Percentiles rank a stretch among this genome's conserved stretches.
Evolutionary conservation across 257 asterid species (phyloP).

Genomic region (Pogostemon cablin): DNA sequence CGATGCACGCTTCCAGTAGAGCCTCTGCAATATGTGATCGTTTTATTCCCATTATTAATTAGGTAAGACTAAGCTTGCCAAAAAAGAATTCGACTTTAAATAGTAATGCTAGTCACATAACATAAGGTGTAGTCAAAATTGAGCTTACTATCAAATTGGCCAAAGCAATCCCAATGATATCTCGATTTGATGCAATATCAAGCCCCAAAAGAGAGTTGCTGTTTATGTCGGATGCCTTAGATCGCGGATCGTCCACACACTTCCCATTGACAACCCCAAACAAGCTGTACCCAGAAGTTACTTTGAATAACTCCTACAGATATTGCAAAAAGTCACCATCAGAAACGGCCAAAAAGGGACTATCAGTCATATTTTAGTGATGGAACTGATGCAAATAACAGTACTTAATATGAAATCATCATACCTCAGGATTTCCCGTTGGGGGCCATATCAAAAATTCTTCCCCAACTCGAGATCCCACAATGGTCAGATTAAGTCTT

Average conservation of each 20-base stretch:
- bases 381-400: neutral
- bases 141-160: slow-evolving; percentile 90
- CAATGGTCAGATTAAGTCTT: slow-evolving; percentile 83
- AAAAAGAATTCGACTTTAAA: neutral
- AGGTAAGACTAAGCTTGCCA: neutral
- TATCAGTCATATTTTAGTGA: neutral
- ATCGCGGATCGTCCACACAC: slow-evolving; percentile 86
- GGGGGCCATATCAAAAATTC: slow-evolving; percentile 97
- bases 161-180: slow-evolving; percentile 86
- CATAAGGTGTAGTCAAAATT: neutral
- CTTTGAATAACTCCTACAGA: slow-evolving; percentile 80
- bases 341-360: neutral
- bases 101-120: neutral
- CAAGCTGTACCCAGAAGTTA: slow-evolving; percentile 81
- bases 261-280: slow-evolving; percentile 82
- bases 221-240: slow-evolving; percentile 88
- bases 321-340: slow-evolving; percentile 17
- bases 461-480: slow-evolving; percentile 99
- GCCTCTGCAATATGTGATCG: slow-evolving; percentile 66
- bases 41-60: slow-evolving; percentile 19
- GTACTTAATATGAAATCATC: slow-evolving; percentile 22
- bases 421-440: slow-evolving; percentile 92
- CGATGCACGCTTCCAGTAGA: slow-evolving; percentile 96
- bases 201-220: slow-evolving; percentile 82
- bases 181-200: slow-evolving; percentile 85